These are phyloP conservation scores for Nitzschia sp. DNA, from an alignment of 108 stramenopile genomes.

Conservation along the genomic window DNA sequence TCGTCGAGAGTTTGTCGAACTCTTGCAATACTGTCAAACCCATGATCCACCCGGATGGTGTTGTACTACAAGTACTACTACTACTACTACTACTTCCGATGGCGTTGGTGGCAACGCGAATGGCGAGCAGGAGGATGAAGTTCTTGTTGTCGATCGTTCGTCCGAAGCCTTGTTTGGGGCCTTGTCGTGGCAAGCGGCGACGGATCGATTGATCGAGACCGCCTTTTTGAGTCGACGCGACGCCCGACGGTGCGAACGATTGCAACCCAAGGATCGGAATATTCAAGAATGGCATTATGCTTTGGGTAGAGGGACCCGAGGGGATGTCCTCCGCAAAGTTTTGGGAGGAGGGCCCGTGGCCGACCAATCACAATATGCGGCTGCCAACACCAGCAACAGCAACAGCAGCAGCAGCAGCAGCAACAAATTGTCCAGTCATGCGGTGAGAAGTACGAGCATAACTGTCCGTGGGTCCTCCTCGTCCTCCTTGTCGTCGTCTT, in stretches of 20 bases:
- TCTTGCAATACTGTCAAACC: constrained; percentile 49
- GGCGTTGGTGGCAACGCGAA: background rate
- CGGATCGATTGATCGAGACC: constrained; percentile 59
- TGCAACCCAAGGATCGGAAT: constrained; percentile 15
- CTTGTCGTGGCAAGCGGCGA: constrained; percentile 81
- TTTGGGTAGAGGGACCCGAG: constrained; percentile 27
- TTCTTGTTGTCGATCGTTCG: no score
- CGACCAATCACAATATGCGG: constrained; percentile 17
- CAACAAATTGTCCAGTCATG: background rate
- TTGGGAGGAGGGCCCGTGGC: constrained; percentile 38
- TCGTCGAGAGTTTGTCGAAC: constrained; percentile 50
- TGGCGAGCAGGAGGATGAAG: background rate
- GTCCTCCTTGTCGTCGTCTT: no score
- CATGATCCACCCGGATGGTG: constrained; percentile 48
- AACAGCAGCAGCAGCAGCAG: background rate
- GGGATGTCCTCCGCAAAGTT: constrained; percentile 42
- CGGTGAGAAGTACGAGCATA: no score
- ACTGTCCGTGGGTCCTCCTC: no score
- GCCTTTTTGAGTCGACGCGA: constrained; percentile 55
- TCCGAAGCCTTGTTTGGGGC: constrained; percentile 29
- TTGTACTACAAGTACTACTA: background rate
- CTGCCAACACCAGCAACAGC: background rate
- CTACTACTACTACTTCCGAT: no score
- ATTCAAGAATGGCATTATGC: constrained; percentile 36
- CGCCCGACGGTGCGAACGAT: constrained; percentile 44